Evolutionary conservation across 2,329 filamentous ascomycete species (phyloP), one percentile per base, ranked within the genome.

Genomic region (Stachybotrys elegans): DNA sequence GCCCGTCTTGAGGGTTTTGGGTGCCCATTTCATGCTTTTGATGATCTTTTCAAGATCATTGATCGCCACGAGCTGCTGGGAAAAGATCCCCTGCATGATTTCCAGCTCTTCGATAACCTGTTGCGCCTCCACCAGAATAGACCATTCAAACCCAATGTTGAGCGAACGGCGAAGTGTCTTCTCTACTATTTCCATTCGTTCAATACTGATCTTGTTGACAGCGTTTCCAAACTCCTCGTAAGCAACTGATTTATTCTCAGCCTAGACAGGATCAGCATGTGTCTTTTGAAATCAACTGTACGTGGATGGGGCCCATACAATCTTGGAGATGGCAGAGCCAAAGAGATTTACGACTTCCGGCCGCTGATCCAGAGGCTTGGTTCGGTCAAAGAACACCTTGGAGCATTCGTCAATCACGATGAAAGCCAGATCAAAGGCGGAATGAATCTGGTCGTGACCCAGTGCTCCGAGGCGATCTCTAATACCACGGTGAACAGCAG

Each of bases 401-500:
- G 49, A 51, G 35, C 49, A 51, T 38, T 51, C 49, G 16, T 51
- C 49, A 4, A 51, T 39, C 13, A 51, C 43, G 14, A 51, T 35
- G 34, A 47, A 38, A 6, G 49, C 49, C 14, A 51, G 22, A 22
- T 51, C 49, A 36, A 46, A 49, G 5, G 45, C 47, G n/a, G 44
- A 48, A 8, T 45, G 40, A 31, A 51, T 42, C 42, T 49, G 45
- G n/a, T 44, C 47, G 3, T 35, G 16, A 17, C 41, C 45, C 22
- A 47, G 31, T 12, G 42, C 22, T 60, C 58, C 47, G 63, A 68
- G 27, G 63, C 65, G 20, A 61, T 61, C 32, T 53, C 61, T 22
- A 59, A 66, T 47, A 43, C 49, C 39, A 17, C 66, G 61, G 45
- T 68, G 62, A 3, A 67, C 58, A 4, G 55, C 63, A 1, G 63